Evolutionary conservation across 495 filamentous ascomycete species (phyloP).

Genomic region (Penicillium argentinense): DNA sequence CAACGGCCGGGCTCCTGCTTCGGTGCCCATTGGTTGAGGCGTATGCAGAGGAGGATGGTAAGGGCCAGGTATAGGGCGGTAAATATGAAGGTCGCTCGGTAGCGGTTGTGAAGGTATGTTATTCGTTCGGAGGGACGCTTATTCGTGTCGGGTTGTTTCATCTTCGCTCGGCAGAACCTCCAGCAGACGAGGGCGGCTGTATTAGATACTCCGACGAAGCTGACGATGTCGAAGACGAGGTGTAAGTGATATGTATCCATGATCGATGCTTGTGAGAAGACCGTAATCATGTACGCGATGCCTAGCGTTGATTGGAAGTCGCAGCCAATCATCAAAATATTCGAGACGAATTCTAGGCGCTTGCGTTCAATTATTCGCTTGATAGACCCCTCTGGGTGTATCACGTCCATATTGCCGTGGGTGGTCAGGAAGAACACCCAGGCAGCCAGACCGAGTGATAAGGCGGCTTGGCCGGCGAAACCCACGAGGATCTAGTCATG

Average conservation of each 20-base stretch:
- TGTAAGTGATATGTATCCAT: constrained; percentile 37
- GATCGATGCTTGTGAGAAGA: constrained; percentile 14
- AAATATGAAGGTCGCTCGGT: constrained; percentile 31
- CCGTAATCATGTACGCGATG: constrained; percentile 28
- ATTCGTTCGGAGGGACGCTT: too few species aligned
- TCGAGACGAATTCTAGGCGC: constrained; percentile 29
- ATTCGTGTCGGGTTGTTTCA: too few species aligned
- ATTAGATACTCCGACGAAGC: constrained; percentile 38
- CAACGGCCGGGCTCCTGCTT: constrained; percentile 23
- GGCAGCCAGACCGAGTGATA: constrained; percentile 29
- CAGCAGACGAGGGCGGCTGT: constrained; percentile 36
- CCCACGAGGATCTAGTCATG: constrained; percentile 29
- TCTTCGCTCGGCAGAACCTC: constrained; percentile 22
- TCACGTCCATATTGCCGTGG: constrained; percentile 33
- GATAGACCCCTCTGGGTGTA: constrained; percentile 26
- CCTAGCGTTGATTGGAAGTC: constrained; percentile 29
- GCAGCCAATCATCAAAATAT: constrained; percentile 37
- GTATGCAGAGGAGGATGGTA: constrained; percentile 30
- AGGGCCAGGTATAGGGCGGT: constrained; percentile 27
- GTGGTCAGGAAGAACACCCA: constrained; percentile 46
- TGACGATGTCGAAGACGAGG: constrained; percentile 35
- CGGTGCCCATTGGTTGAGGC: constrained; percentile 28
- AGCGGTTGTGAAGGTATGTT: constrained; percentile 19
- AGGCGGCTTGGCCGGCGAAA: constrained; percentile 29
- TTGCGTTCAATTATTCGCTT: constrained; percentile 29